Conservation (phyloP, 805 yeast species). For the Danielozyma ontarioensis region DNA sequence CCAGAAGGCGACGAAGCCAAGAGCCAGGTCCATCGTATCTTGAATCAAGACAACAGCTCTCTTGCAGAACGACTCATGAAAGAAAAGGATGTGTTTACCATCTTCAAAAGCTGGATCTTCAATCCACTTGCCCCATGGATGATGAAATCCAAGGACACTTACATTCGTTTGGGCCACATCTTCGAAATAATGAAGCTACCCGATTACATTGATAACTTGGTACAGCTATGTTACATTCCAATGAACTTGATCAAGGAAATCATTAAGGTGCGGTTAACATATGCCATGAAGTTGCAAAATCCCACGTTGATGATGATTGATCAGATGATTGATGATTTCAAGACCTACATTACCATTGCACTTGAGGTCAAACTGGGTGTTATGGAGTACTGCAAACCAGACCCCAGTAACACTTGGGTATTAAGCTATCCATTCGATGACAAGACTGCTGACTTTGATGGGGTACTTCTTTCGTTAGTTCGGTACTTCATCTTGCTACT, state of each 20-base stretch:
- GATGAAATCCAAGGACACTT: constrained; percentile 71
- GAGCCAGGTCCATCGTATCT: constrained; percentile 30
- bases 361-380: constrained; percentile 68
- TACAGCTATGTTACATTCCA: constrained; percentile 70
- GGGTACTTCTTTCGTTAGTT: constrained; percentile 67
- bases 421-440: constrained; percentile 60
- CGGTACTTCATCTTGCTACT: constrained; percentile 65
- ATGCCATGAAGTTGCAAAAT: constrained; percentile 71
- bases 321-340: constrained; percentile 84
- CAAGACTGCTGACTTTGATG: constrained; percentile 48
- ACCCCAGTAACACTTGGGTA: constrained; percentile 60
- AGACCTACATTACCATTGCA: constrained; percentile 69
- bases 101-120: constrained; percentile 67
- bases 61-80: constrained; percentile 81
- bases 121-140: constrained; percentile 75
- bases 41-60: constrained; percentile 57
- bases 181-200: constrained; percentile 72
- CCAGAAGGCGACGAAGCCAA: background rate
- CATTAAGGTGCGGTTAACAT: constrained; percentile 64
- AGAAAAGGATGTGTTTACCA: constrained; percentile 67
- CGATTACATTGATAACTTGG: constrained; percentile 59
- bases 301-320: constrained; percentile 97
- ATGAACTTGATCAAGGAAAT: constrained; percentile 74
- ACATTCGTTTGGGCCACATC: constrained; percentile 52
- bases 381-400: constrained; percentile 52